These are phyloP conservation scores for Penicillium parvum DNA, from an alignment of 495 filamentous ascomycete genomes.

Conservation along the genomic window DNA sequence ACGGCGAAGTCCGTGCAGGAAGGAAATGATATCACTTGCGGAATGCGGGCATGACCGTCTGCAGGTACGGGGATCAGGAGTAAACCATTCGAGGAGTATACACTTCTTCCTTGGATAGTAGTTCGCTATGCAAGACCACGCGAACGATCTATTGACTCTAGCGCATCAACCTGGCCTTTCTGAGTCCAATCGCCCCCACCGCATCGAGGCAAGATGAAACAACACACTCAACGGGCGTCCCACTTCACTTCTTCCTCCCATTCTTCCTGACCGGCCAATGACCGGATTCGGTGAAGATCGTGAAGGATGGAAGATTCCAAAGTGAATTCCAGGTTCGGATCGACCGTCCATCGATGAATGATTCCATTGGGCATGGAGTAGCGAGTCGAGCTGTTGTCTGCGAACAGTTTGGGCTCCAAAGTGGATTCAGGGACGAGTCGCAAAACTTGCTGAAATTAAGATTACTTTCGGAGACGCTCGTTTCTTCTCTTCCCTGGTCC, in stretches of 20 bases:
- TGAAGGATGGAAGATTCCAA: neutral
- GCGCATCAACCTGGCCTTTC: conserved; percentile 5
- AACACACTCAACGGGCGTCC: neutral
- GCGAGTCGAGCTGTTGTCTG: neutral
- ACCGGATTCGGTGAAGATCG: neutral
- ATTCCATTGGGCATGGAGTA: neutral
- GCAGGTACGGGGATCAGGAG: neutral
- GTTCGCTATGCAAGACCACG: too few relatives aligned
- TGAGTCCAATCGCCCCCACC: conserved; percentile 18
- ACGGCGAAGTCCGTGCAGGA: conserved; percentile 1
- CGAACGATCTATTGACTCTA: conserved; percentile 12
- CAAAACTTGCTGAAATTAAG: conserved; percentile 15
- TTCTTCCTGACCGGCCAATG: neutral
- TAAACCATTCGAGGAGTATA: neutral
- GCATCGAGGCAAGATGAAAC: conserved; percentile 11
- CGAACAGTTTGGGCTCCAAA: neutral
- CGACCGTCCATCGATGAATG: neutral
- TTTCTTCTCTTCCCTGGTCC: too few relatives aligned
- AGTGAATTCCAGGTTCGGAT: neutral
- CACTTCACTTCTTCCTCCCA: neutral
- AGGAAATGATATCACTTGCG: conserved; percentile 8
- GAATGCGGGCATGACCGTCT: conserved; percentile 7
- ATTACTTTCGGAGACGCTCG: too few relatives aligned
- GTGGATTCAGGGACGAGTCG: conserved; percentile 1
- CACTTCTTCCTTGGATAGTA: too few relatives aligned